Evolutionary conservation across 2,329 filamentous ascomycete species (phyloP).

Genomic region (Xenosphaeropsis pyriputrescens): DNA sequence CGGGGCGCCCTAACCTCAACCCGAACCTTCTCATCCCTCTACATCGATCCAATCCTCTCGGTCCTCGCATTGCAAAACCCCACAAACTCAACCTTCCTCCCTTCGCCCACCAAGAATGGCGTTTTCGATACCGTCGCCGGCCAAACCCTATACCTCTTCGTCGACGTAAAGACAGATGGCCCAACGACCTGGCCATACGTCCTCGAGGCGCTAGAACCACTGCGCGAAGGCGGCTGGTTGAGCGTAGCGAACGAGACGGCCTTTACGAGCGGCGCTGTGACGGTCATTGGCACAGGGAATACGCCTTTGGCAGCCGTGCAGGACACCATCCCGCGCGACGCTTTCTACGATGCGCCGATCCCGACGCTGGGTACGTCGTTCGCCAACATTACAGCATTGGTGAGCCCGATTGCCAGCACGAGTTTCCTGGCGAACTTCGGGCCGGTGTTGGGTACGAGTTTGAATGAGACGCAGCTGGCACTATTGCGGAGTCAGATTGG

Average conservation of each 20-base stretch:
- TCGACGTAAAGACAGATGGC: slow-evolving; percentile 47
- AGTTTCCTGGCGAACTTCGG: slow-evolving; percentile 23
- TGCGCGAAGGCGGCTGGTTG: slow-evolving; percentile 23
- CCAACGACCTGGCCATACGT: slow-evolving; percentile 38
- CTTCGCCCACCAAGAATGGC: slow-evolving; percentile 34
- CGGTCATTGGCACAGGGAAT: slow-evolving; percentile 47
- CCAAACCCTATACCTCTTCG: slow-evolving; percentile 49
- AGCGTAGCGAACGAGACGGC: slow-evolving; percentile 14
- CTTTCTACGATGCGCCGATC: slow-evolving; percentile 41
- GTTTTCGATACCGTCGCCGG: slow-evolving; percentile 39
- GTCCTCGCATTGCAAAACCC: slow-evolving; percentile 40
- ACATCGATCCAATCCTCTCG: slow-evolving; percentile 40
- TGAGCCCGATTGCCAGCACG: slow-evolving; percentile 13
- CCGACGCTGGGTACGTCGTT: slow-evolving; percentile 11
- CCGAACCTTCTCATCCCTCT: slow-evolving; percentile 38
- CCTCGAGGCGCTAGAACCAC: slow-evolving; percentile 37
- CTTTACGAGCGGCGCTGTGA: slow-evolving; percentile 33
- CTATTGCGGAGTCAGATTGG: slow-evolving; percentile 34
- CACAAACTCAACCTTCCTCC: slow-evolving; percentile 28
- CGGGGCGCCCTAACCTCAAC: slow-evolving; percentile 30
- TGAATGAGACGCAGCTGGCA: slow-evolving; percentile 32
- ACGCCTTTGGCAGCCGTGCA: slow-evolving; percentile 32
- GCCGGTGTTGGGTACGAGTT: slow-evolving; percentile 17
- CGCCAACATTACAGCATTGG: slow-evolving; percentile 13
- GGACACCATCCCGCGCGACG: slow-evolving; percentile 28